These are phyloP conservation scores for Mycotypha africana DNA, from an alignment of 371 early-diverging fungal species.

Conservation along the genomic window DNA sequence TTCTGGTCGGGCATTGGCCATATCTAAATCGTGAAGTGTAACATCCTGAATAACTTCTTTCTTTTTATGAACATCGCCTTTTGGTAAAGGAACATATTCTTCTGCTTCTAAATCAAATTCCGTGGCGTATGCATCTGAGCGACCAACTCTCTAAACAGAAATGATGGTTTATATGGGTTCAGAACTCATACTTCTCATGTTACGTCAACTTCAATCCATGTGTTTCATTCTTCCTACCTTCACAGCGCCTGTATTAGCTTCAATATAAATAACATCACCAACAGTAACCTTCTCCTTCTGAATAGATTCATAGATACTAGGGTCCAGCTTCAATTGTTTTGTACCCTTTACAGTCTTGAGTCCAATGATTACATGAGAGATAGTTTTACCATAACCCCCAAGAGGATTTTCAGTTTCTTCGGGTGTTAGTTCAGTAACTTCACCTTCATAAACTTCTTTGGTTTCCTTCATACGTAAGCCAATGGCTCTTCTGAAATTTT, in stretches of 20 bases:
- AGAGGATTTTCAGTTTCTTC: conserved; percentile 94
- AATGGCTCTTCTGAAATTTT: conserved; percentile 96
- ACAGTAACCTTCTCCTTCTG: conserved; percentile 95
- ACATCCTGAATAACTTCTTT: conserved; percentile 97
- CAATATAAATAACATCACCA: conserved; percentile 98
- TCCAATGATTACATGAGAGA: conserved; percentile 93
- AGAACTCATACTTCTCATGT: too few species aligned
- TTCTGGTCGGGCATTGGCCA: conserved; percentile 96
- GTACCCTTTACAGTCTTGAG: conserved; percentile 98
- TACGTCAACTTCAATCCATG: too few species aligned
- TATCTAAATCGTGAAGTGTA: conserved; percentile 98
- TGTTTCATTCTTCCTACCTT: conserved; percentile 54
- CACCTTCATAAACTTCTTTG: conserved; percentile 99
- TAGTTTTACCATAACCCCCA: conserved; percentile 91
- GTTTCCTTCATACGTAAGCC: conserved; percentile 97
- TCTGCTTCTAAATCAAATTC: conserved; percentile 97
- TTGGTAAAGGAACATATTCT: conserved; percentile 96
- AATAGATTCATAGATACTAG: conserved; percentile 94
- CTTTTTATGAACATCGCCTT: conserved; percentile 99
- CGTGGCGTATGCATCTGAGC: conserved; percentile 92
- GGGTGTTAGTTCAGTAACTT: conserved; percentile 96
- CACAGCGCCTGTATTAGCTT: conserved; percentile 96
- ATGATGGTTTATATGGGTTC: too few species aligned
- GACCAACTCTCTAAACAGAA: conserved; percentile 78
- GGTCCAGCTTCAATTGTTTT: conserved; percentile 96